Conservation (phyloP, 1,139 yeast species). For the Zygosaccharomyces sapae region DNA sequence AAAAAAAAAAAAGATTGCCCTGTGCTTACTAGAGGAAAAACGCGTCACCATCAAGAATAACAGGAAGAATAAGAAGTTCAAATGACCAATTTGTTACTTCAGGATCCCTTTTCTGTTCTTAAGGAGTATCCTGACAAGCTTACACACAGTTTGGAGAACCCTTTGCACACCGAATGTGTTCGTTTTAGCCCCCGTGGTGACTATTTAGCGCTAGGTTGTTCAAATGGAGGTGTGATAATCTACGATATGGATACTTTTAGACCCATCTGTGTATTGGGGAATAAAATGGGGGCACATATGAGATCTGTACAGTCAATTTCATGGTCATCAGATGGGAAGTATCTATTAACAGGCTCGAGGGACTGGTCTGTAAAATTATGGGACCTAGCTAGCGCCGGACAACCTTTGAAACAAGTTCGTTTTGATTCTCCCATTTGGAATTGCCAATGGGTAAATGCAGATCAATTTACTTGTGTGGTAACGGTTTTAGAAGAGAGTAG, state of each 20-base stretch:
- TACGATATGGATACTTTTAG: slow-evolving; percentile 64
- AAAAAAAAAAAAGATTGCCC: slow-evolving; percentile 8
- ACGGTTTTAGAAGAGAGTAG: slow-evolving; percentile 43
- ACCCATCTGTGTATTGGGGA: slow-evolving; percentile 39
- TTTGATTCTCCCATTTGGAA: slow-evolving; percentile 48
- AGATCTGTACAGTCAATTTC: slow-evolving; percentile 70
- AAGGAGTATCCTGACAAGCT: slow-evolving; percentile 88
- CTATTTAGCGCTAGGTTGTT: slow-evolving; percentile 80
- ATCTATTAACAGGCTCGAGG: slow-evolving; percentile 64
- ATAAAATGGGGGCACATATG: slow-evolving; percentile 57
- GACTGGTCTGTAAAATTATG: slow-evolving; percentile 83
- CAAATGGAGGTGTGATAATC: slow-evolving; percentile 73
- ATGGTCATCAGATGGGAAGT: slow-evolving; percentile 77
- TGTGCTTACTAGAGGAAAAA: background rate
- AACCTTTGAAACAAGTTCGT: slow-evolving; percentile 71
- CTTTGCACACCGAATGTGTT: slow-evolving; percentile 69
- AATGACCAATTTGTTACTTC: slow-evolving; percentile 66
- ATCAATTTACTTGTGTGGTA: slow-evolving; percentile 21
- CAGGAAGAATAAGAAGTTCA: background rate
- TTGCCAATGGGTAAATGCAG: slow-evolving; percentile 27
- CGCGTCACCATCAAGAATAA: slow-evolving; percentile 8
- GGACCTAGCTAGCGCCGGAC: slow-evolving; percentile 56
- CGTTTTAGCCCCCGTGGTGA: slow-evolving; percentile 76
- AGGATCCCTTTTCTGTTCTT: slow-evolving; percentile 89
- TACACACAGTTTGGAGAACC: slow-evolving; percentile 52